Evolutionary conservation across 495 filamentous ascomycete species (phyloP), one percentile per base, ranked within the genome.

Genomic region (Hypoxylon cercidicola): DNA sequence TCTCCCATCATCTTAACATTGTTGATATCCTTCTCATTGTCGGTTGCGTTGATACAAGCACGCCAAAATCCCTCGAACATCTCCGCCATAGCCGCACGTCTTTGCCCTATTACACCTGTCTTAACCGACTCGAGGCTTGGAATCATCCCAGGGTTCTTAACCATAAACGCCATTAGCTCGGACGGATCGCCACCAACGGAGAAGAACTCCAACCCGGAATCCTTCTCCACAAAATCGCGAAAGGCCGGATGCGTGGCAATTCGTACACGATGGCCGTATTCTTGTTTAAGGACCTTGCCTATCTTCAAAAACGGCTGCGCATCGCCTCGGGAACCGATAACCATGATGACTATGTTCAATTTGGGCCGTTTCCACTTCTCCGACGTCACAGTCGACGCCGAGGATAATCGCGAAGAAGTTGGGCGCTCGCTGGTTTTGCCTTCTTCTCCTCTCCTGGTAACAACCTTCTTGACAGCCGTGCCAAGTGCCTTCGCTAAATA

Each of bases 151-250:
- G 89, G 89, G 74, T 92, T 90, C 73, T 91, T 91, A 35, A 92
- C 89, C 89, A 91, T 91, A 66, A 90, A 92, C 3, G 89, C 89
- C 89, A 92, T 92, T 32, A 92, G 72, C 74, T 92, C 87, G 1
- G 87, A 81, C 4, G 89, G 89, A 63, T 92, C 87, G 0, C 89
- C 89, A 3, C 89, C 89, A 32, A 92, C 84, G 56, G 81, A 81
- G 72, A 90, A 92, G 72, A 92, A 91, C 69, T 91, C 89, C 3
- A 89, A 78, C 0, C 82, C 84, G 1, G 74, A 78, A 50, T 87
- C 85, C 41, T 86, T 77, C 70, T 89, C 78, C 23, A 92, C 86
- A 69, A 91, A 90, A 13, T 87, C 75, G 47, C 84, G 81, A 63
- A 92, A 92, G 1, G 83, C 85, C 0, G 84, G 80, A 60, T 92